Percentiles rank a stretch among this genome's conserved stretches.
These are phyloP conservation scores for sunflower (Helianthus annuus) DNA, from an alignment of 129 eudicot species.

Conservation along the genomic window DNA sequence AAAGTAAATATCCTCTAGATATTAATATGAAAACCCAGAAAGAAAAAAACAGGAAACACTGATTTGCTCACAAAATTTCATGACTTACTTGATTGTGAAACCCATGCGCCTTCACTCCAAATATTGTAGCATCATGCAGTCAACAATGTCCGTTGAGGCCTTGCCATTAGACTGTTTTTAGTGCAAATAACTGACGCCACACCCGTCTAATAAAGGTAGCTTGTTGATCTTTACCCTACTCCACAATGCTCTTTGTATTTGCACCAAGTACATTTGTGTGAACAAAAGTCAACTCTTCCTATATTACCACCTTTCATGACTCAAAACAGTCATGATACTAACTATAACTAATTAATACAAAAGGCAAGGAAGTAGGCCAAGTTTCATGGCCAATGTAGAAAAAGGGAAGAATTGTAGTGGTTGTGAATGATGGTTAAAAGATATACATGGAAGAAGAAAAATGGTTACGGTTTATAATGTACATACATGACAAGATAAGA, in stretches of 20 bases:
- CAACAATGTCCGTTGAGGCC: conserved; percentile 25
- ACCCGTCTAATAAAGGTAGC: conserved; percentile 16
- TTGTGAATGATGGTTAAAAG: neutral
- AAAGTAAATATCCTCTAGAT: conserved; percentile 10
- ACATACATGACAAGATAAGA: neutral
- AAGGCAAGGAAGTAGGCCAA: neutral
- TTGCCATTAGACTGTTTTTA: conserved; percentile 17
- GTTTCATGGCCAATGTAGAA: neutral
- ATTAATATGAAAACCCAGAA: conserved; percentile 23
- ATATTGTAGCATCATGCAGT: conserved; percentile 37
- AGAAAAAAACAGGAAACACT: conserved; percentile 17
- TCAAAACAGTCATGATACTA: conserved; percentile 13
- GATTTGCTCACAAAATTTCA: conserved; percentile 27
- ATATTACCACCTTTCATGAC: conserved; percentile 1
- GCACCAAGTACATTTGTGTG: conserved; percentile 14
- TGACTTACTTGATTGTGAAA: conserved; percentile 49
- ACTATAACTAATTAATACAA: neutral
- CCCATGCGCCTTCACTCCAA: conserved; percentile 38
- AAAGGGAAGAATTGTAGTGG: neutral
- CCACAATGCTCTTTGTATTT: conserved; percentile 19
- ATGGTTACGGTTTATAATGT: neutral
- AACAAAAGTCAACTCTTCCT: conserved; percentile 2
- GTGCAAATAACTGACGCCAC: conserved; percentile 26
- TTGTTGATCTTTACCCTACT: conserved; percentile 25
- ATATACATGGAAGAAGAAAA: neutral